phyloP scores from a whole-genome alignment of 2,329 filamentous ascomycete species.

The Epichloe typhina region DNA sequence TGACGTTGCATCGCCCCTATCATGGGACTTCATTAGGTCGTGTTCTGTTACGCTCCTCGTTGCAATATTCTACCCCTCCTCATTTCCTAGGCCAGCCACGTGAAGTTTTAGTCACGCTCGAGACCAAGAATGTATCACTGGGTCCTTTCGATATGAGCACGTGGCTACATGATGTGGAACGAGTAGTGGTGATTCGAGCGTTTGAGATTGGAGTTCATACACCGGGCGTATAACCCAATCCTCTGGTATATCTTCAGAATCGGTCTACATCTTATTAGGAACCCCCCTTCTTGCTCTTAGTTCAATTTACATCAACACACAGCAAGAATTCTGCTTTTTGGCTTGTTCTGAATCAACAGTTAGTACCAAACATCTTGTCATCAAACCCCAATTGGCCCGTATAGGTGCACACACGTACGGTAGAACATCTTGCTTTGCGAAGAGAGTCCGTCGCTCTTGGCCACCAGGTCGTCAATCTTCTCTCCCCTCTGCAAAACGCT shows the following conservation, averaged over 20 bases:
- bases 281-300: not conserved
- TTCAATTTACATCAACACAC: slow-evolving; percentile 46
- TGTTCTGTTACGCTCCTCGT: not conserved
- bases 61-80: not conserved
- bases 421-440: slow-evolving; percentile 98
- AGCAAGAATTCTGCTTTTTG: slow-evolving; percentile 74
- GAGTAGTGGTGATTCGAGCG: not conserved
- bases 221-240: not conserved
- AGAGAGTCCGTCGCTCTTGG: slow-evolving; percentile 84
- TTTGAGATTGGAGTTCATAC: not conserved
- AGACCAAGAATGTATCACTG: not conserved
- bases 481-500: slow-evolving; percentile 77
- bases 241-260: not conserved
- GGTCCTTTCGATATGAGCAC: not conserved
- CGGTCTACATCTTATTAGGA: not conserved
- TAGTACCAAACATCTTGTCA: slow-evolving; percentile 4
- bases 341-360: slow-evolving; percentile 38
- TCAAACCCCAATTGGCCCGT: not conserved
- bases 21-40: slow-evolving; percentile 1
- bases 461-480: slow-evolving; percentile 89
- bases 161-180: not conserved
- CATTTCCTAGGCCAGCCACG: not conserved
- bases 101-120: not conserved
- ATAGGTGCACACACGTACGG: slow-evolving; percentile 36
- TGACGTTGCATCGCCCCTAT: not conserved